These are phyloP conservation scores for Dentipellis fragilis DNA, from an alignment of 768 basidiomycete species.

Conservation along the genomic window DNA sequence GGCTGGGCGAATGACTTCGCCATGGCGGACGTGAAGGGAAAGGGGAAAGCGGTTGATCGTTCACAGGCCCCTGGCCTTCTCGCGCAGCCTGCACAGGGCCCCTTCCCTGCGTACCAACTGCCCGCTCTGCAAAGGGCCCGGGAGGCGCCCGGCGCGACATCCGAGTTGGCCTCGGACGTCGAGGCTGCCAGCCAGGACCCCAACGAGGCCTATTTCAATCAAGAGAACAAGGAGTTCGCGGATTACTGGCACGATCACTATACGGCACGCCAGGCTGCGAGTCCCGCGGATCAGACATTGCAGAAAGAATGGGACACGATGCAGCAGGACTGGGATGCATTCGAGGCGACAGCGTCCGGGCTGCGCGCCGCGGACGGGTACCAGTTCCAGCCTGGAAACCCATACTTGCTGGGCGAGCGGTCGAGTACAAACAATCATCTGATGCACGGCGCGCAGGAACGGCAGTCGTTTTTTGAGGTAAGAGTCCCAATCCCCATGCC, in stretches of 20 bases:
- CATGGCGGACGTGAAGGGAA: conserved; percentile 51
- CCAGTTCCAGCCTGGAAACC: conserved; percentile 69
- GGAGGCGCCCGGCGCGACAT: too few relatives aligned
- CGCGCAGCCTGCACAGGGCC: too few relatives aligned
- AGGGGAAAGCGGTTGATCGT: conserved; percentile 35
- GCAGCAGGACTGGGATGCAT: conserved; percentile 72
- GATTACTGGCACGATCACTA: conserved; percentile 45
- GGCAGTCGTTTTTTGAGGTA: conserved; percentile 30
- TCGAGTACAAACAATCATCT: conserved; percentile 20
- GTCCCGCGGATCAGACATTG: conserved; percentile 8
- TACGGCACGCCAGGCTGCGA: conserved; percentile 7
- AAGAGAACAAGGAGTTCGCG: conserved; percentile 60
- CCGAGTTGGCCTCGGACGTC: too few relatives aligned
- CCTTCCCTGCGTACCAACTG: too few relatives aligned
- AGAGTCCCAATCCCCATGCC: conserved; percentile 7
- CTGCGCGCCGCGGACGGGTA: conserved; percentile 49
- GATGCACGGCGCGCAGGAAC: conserved; percentile 18
- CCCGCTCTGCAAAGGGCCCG: too few relatives aligned
- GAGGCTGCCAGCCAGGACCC: conserved; percentile 21
- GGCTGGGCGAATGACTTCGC: conserved; percentile 18
- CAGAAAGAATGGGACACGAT: conserved; percentile 51
- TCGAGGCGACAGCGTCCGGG: conserved; percentile 64
- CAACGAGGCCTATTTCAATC: conserved; percentile 60
- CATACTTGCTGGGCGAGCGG: conserved; percentile 59
- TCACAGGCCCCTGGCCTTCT: neutral